These are phyloP conservation scores for Spirogloea muscicola DNA, from an alignment of 139 green algal genomes.

Conservation along the genomic window DNA sequence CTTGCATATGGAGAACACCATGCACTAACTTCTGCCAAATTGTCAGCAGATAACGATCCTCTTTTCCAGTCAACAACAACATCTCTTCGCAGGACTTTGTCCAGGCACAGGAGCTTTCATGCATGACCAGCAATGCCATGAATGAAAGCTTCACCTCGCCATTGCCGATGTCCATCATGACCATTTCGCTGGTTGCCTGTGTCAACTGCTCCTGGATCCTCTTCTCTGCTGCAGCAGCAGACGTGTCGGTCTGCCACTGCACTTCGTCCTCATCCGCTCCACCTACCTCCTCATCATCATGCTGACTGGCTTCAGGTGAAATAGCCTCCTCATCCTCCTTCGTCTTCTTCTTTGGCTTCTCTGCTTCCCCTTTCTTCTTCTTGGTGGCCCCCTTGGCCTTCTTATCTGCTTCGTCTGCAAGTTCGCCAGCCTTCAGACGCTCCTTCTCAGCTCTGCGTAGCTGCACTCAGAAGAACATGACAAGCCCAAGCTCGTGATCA, in stretches of 20 bases:
- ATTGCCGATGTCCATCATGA: conserved; percentile 48
- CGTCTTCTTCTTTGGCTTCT: conserved; percentile 52
- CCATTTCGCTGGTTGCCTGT: conserved; percentile 73
- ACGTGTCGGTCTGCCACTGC: conserved; percentile 92
- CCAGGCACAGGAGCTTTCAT: too few relatives aligned
- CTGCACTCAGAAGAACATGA: too few relatives aligned
- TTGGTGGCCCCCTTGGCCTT: conserved; percentile 40
- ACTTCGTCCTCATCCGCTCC: conserved; percentile 69
- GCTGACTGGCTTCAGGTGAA: conserved; percentile 1
- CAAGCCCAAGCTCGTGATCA: too few relatives aligned
- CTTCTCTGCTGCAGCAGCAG: conserved; percentile 59
- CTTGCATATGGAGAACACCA: too few relatives aligned
- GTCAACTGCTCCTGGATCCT: conserved; percentile 88
- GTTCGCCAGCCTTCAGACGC: conserved; percentile 47
- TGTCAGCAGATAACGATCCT: conserved; percentile 19
- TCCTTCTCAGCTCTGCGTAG: conserved; percentile 57
- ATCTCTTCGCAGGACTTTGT: conserved; percentile 43
- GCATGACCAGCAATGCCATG: too few relatives aligned
- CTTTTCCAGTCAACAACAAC: conserved; percentile 57
- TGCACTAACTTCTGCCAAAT: neutral
- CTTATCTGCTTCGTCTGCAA: conserved; percentile 45
- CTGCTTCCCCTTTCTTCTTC: conserved; percentile 39
- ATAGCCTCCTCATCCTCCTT: conserved; percentile 61
- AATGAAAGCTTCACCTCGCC: too few relatives aligned
- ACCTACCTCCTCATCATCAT: conserved; percentile 42